phyloP scores from a whole-genome alignment of 2,329 filamentous ascomycete species.

The Trichoderma sp. region DNA sequence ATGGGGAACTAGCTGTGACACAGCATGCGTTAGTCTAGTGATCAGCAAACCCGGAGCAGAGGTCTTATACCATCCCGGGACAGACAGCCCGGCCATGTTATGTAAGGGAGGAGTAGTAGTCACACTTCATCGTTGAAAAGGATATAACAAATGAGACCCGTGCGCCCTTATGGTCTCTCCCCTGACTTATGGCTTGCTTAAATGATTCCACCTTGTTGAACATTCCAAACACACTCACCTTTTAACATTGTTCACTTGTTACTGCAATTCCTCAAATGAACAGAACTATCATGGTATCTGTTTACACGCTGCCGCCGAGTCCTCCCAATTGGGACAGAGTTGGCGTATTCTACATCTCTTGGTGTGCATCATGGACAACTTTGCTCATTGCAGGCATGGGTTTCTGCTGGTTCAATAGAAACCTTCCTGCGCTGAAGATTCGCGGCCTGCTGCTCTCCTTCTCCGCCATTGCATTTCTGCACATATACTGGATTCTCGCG shows the following conservation, averaged over 20 bases:
- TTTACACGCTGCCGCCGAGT: constrained; percentile 30
- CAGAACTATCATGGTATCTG: constrained; percentile 22
- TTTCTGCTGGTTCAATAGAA: constrained; percentile 34
- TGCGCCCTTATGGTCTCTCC: neutral
- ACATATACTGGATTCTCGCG: constrained; percentile 39
- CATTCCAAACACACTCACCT: neutral
- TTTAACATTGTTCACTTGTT: neutral
- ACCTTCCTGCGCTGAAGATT: constrained; percentile 37
- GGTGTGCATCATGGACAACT: constrained; percentile 28
- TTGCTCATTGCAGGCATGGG: constrained; percentile 35
- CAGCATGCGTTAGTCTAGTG: neutral
- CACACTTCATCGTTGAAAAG: neutral
- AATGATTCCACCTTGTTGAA: neutral
- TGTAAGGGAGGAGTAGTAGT: neutral
- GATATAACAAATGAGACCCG: neutral
- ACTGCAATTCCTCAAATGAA: neutral
- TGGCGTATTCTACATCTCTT: constrained; percentile 32
- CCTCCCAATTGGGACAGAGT: constrained; percentile 29
- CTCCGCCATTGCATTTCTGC: constrained; percentile 36
- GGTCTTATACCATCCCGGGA: neutral
- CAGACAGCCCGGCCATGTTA: neutral
- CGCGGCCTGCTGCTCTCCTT: constrained; percentile 38
- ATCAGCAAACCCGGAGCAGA: neutral
- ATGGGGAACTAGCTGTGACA: neutral
- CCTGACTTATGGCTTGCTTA: too few relatives aligned